phyloP scores from a whole-genome alignment of 23 red algal species.

The Pyropia yezoensis region DNA sequence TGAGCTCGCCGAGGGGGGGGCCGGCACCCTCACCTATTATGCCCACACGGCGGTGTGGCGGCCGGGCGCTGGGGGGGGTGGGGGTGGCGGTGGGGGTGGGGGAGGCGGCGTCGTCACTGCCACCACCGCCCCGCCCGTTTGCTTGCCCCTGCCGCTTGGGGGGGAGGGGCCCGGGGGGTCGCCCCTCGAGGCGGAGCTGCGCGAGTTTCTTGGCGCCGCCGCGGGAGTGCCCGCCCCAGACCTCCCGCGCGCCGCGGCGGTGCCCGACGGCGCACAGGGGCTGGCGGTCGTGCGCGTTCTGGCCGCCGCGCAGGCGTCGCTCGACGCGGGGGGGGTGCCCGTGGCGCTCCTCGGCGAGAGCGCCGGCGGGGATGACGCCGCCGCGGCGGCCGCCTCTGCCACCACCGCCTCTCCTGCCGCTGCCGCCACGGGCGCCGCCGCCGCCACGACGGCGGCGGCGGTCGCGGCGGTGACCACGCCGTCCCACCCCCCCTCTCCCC shows the following conservation, averaged over 20 bases:
- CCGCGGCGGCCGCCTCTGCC: neutral
- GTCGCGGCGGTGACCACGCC: neutral
- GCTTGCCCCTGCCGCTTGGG: neutral
- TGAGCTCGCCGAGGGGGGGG: slow-evolving; percentile 20
- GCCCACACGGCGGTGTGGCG: slow-evolving; percentile 19
- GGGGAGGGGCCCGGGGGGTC: neutral
- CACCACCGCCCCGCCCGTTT: neutral
- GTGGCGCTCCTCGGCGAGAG: neutral
- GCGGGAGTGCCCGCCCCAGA: neutral
- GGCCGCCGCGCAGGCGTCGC: slow-evolving; percentile 21
- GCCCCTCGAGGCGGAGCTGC: slow-evolving; percentile 20
- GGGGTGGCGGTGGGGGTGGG: slow-evolving; percentile 2
- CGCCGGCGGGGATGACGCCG: neutral
- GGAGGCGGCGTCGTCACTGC: neutral
- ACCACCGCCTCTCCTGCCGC: neutral
- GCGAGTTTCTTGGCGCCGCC: slow-evolving; percentile 20
- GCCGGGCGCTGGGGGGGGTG: too few species aligned
- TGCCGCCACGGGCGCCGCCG: too few species aligned
- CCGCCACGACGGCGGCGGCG: neutral
- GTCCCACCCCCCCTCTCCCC: neutral
- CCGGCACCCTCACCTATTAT: slow-evolving; percentile 6
- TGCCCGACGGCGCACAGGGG: slow-evolving; percentile 37
- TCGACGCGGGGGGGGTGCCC: slow-evolving; percentile 3
- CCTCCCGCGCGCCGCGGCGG: neutral
- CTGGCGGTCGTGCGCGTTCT: slow-evolving; percentile 27